Percentiles rank a stretch among this genome's conserved stretches.
Conservation (phyloP, 352 stramenopile species). For the Phytopythium sindhum region DNA sequence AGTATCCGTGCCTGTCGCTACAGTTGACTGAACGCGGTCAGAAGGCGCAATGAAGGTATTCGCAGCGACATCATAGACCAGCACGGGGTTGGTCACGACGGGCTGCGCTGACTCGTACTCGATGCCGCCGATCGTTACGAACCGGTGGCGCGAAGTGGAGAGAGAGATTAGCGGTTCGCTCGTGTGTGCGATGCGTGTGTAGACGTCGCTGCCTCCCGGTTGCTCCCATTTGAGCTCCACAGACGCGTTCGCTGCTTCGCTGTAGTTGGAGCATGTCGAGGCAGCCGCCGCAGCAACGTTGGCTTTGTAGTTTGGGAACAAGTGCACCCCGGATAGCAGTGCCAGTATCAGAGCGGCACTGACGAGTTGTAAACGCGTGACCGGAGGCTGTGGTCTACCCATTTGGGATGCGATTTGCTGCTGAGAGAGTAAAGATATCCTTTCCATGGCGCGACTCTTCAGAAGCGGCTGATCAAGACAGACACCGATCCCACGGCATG, state of each 20-base stretch:
- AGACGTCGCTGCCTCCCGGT: not conserved
- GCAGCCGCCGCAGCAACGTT: not conserved
- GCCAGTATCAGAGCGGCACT: not conserved
- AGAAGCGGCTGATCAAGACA: not conserved
- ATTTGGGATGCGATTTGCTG: not conserved
- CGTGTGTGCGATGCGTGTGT: slow-evolving; percentile 7
- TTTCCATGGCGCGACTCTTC: not conserved
- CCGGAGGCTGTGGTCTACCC: not conserved
- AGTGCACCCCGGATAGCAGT: not conserved
- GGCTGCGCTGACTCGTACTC: slow-evolving; percentile 71
- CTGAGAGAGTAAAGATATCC: not conserved
- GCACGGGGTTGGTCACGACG: slow-evolving; percentile 43
- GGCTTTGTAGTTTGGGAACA: not conserved
- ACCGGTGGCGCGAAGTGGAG: not conserved
- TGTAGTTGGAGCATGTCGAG: slow-evolving; percentile 3
- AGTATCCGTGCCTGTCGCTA: slow-evolving; percentile 10
- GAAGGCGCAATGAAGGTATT: slow-evolving; percentile 38
- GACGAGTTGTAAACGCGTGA: not conserved
- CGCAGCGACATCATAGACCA: slow-evolving; percentile 43
- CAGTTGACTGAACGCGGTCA: slow-evolving; percentile 51
- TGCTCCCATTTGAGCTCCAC: slow-evolving; percentile 7
- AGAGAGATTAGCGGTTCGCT: slow-evolving; percentile 1
- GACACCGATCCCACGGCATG: too few relatives aligned
- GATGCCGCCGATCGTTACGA: slow-evolving; percentile 63
- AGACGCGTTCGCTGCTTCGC: not conserved